Evolutionary conservation across 1,284 basidiomycete species (phyloP).

Genomic region (Melampsora occidentalis): DNA sequence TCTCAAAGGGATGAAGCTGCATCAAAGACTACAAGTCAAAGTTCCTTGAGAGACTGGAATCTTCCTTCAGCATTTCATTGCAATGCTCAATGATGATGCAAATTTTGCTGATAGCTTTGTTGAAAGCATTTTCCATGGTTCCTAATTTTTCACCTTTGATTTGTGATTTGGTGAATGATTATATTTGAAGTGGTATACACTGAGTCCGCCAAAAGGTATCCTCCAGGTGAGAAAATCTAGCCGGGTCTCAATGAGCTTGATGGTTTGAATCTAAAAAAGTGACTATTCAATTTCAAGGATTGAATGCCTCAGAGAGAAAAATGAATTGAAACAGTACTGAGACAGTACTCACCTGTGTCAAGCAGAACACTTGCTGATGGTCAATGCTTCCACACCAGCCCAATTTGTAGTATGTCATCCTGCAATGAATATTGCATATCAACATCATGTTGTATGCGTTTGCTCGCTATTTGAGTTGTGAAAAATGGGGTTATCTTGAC

Average conservation of each 20-base stretch:
- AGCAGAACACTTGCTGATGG: too few relatives aligned
- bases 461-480: slow-evolving; percentile 4
- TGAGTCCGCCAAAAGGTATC: slow-evolving; percentile 2
- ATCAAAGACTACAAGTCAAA: not conserved
- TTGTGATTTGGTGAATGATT: not conserved
- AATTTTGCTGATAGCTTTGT: not conserved
- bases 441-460: too few relatives aligned
- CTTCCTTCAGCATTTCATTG: not conserved
- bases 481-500: not conserved
- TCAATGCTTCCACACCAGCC: too few relatives aligned
- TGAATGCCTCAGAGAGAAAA: too few relatives aligned
- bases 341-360: too few relatives aligned
- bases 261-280: too few relatives aligned
- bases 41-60: not conserved
- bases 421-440: not conserved
- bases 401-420: not conserved
- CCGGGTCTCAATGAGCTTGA: not conserved
- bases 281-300: too few relatives aligned
- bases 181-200: not conserved
- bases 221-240: not conserved
- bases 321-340: too few relatives aligned
- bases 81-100: slow-evolving; percentile 3
- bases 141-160: not conserved
- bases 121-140: not conserved
- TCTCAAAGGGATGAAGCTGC: not conserved